Evolutionary conservation across 345 rosid genomes (phyloP), one percentile per base, ranked within the genome.

Genomic region (Eucalyptus erythrocorys): DNA sequence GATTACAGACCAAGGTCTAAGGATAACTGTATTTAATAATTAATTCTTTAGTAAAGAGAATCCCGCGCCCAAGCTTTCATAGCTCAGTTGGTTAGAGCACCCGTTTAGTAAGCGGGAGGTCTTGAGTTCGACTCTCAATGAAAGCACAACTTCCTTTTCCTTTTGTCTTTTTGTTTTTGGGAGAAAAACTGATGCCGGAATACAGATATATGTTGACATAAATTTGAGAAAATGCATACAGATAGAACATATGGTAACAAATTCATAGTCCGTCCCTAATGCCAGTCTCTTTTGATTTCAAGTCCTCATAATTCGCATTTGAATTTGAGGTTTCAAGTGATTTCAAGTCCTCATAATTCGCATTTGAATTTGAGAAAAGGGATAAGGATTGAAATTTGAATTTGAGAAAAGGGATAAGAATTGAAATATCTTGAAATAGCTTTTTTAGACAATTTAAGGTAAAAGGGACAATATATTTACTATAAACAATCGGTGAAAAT

Each of bases 71-170:
- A 3, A 37, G 90, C 88, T 89, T 89, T 86, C 90, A 89, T 98
- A 95, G 99, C 98, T 96, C 96, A 97, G 97, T 94, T 94, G 98
- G 99, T 97, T 97, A 97, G 97, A 94, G 98, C 98, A 95, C 96
- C 96, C 95, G 98, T 95, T 97, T 96, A 96, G 97, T 95, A 98
- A 96, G 97, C 96, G 95, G 96, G 97, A 97, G 97, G 97, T 97
- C 97, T 95, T 96, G 99, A 96, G 98, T 96, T 98, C 97, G 26
- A 96, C 95, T 97, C 95, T 95, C 98, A 95, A 94, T 89, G 90
- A 89, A 66, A 87, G 89, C 90, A 89, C 7, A 0, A 0, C 5
- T 10, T 22, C 8, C 3, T 37, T 61, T 30, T 2, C n/a, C 30
- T 61, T 61, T 10, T 3, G 8, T 21, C 12, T 6, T 24, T 5